These are phyloP conservation scores for Paramecium caudatum DNA, from an alignment of 73 alveolate species.

Conservation along the genomic window DNA sequence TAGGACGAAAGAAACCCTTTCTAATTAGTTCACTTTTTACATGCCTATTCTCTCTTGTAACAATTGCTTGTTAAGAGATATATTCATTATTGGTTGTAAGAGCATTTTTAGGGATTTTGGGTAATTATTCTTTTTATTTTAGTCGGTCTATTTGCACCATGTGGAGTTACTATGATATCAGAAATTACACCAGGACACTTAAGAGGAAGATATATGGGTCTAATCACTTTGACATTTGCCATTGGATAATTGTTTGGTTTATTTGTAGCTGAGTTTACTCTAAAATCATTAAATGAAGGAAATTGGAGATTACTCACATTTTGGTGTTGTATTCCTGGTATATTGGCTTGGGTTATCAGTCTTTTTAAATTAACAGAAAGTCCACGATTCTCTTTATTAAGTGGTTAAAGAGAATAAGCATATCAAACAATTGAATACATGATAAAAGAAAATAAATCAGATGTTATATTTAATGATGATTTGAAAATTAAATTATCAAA, in stretches of 20 bases:
- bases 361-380: constrained; percentile 69
- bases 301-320: constrained; percentile 74
- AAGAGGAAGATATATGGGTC: constrained; percentile 78
- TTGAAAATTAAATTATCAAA: constrained; percentile 60
- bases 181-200: constrained; percentile 72
- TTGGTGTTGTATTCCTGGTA: constrained; percentile 74
- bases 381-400: constrained; percentile 68
- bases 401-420: constrained; percentile 67
- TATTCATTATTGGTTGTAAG: constrained; percentile 63
- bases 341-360: constrained; percentile 74
- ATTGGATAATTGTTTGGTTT: constrained; percentile 71
- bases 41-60: constrained; percentile 42
- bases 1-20: constrained; percentile 75
- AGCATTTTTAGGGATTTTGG: constrained; percentile 70
- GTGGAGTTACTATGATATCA: constrained; percentile 71
- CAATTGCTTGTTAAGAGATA: constrained; percentile 40
- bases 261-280: constrained; percentile 66
- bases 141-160: constrained; percentile 77
- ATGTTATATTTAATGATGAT: constrained; percentile 51
- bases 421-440: constrained; percentile 59
- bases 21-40: constrained; percentile 69
- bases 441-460: constrained; percentile 18
- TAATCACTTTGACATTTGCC: constrained; percentile 70
- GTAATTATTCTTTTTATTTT: no score
- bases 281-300: constrained; percentile 69